These are phyloP conservation scores for Daphne laureola DNA, from an alignment of 441 rosid genomes.

Conservation along the genomic window DNA sequence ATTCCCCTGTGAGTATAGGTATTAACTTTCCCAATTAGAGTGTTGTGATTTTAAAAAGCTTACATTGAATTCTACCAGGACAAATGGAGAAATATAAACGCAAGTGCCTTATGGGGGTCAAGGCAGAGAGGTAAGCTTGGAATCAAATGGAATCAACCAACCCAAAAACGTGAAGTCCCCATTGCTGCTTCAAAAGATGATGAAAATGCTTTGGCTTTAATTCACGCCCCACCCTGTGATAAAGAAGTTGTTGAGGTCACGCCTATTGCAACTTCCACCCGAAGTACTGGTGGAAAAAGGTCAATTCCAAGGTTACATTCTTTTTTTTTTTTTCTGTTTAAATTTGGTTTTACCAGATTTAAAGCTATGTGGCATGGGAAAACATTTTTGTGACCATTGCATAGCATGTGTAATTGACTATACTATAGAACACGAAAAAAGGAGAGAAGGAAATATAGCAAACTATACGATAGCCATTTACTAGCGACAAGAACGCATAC, in stretches of 20 bases:
- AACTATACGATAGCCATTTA: no score
- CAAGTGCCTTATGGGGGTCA: constrained; percentile 47
- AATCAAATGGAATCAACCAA: constrained; percentile 22
- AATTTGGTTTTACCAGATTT: no score
- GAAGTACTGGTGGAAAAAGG: constrained; percentile 29
- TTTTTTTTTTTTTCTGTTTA: no score
- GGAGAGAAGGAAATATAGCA: not conserved
- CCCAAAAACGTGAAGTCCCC: not conserved
- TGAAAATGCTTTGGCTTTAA: constrained; percentile 22
- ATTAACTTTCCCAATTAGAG: not conserved
- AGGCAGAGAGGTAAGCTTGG: constrained; percentile 54
- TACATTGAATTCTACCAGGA: constrained; percentile 26
- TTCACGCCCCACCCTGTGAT: constrained; percentile 21
- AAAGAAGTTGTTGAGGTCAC: constrained; percentile 27
- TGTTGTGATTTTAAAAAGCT: not conserved
- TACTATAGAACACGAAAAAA: not conserved
- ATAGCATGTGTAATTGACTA: no score
- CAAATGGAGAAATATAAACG: constrained; percentile 58
- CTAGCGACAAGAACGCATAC: no score
- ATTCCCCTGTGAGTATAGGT: not conserved
- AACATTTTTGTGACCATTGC: no score
- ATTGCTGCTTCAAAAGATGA: constrained; percentile 16
- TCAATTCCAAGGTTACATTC: constrained; percentile 44
- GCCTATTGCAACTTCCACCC: constrained; percentile 26
- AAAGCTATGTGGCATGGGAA: no score